phyloP scores from a whole-genome alignment of 257 asterid species.

The Fraxinus excelsior region DNA sequence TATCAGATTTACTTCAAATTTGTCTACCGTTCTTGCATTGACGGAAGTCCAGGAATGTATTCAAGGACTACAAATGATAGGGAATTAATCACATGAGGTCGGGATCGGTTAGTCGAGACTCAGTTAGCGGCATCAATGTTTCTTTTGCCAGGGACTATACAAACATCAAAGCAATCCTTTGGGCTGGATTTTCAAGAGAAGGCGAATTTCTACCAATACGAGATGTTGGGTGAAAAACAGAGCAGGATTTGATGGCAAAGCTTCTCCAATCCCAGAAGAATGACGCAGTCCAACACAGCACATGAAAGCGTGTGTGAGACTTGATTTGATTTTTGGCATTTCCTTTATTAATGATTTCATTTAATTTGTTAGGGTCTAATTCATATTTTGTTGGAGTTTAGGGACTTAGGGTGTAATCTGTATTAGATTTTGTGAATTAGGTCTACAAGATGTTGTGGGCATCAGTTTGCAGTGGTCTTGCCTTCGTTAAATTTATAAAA shows the following conservation, averaged over 20 bases:
- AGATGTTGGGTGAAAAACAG: not conserved
- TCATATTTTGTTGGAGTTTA: not conserved
- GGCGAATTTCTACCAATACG: not conserved
- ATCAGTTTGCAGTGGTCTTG: not conserved
- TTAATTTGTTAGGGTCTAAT: not conserved
- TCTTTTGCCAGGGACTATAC: not conserved
- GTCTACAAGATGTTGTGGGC: not conserved
- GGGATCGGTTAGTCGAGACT: not conserved
- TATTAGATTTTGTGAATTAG: not conserved
- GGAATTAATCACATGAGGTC: not conserved
- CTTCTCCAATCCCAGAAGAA: not conserved
- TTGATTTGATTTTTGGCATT: not conserved
- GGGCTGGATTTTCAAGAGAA: not conserved
- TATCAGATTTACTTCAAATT: not conserved
- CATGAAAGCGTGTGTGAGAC: not conserved
- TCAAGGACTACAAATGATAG: not conserved
- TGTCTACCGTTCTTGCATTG: not conserved
- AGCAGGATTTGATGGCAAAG: not conserved
- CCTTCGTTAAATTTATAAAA: not conserved
- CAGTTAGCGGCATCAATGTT: not conserved
- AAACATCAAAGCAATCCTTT: not conserved
- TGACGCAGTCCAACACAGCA: not conserved
- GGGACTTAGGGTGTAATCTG: not conserved
- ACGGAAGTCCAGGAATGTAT: not conserved
- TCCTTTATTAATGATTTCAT: not conserved